These are phyloP conservation scores for Tricholoma flavovirens DNA, from an alignment of 768 basidiomycete species.

Conservation along the genomic window DNA sequence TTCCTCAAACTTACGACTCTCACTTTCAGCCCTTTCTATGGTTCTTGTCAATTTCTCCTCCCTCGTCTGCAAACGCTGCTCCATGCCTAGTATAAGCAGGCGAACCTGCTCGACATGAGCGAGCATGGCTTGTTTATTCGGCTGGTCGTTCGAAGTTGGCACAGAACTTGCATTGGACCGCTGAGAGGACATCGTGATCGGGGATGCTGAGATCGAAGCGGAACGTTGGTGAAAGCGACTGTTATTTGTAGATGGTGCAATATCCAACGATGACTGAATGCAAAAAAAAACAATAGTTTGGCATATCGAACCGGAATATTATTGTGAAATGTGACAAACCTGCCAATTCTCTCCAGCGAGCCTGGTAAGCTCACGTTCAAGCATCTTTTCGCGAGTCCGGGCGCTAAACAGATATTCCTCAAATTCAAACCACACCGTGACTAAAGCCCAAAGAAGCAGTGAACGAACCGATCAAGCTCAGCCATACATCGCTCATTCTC, in stretches of 20 bases:
- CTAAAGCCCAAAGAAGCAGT: neutral
- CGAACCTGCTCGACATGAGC: conserved; percentile 16
- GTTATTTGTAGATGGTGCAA: conserved; percentile 19
- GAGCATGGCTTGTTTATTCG: conserved; percentile 2
- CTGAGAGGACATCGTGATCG: conserved; percentile 17
- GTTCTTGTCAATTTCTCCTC: conserved; percentile 16
- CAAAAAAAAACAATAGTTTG: neutral
- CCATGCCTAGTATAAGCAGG: conserved; percentile 18
- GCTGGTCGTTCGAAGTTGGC: conserved; percentile 3
- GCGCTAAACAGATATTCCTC: conserved; percentile 28
- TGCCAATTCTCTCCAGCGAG: conserved; percentile 82
- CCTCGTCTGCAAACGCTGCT: conserved; percentile 18
- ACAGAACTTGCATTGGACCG: conserved; percentile 9
- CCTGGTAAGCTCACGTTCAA: conserved; percentile 66
- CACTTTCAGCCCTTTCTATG: conserved; percentile 15
- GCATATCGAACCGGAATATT: conserved; percentile 8
- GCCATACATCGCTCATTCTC: conserved; percentile 86
- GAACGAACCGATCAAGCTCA: conserved; percentile 64
- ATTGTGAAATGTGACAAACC: conserved; percentile 33
- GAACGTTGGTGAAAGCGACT: conserved; percentile 29
- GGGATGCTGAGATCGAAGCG: conserved; percentile 24
- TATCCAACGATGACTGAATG: conserved; percentile 27
- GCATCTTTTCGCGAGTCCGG: conserved; percentile 67
- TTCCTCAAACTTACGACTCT: conserved; percentile 12
- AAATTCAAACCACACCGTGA: neutral